These are phyloP conservation scores for Candida anglica DNA, from an alignment of 805 yeast genomes.

Conservation along the genomic window DNA sequence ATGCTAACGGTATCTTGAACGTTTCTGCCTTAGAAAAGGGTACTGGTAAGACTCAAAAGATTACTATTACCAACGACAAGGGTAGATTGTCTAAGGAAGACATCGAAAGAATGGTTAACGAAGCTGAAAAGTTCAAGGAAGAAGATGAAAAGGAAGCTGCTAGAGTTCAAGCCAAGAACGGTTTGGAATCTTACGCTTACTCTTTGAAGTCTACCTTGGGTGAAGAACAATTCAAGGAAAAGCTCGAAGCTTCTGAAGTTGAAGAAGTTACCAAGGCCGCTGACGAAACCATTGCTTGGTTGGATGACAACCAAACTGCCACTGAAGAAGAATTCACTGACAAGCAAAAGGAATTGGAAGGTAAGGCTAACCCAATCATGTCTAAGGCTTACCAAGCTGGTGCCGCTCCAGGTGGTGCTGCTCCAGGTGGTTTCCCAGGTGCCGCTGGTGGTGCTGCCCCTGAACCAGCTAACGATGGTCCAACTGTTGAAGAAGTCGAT, in stretches of 20 bases:
- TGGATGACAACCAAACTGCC: constrained; percentile 91
- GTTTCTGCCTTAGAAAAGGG: constrained; percentile 97
- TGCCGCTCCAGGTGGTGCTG: constrained; percentile 72
- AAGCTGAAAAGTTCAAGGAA: constrained; percentile 96
- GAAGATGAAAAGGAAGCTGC: constrained; percentile 94
- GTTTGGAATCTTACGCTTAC: constrained; percentile 92
- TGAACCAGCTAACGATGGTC: constrained; percentile 40
- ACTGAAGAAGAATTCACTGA: constrained; percentile 87
- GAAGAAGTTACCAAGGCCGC: constrained; percentile 73
- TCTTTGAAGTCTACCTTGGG: constrained; percentile 79
- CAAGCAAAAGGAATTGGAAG: constrained; percentile 94
- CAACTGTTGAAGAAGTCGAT: constrained; percentile 54
- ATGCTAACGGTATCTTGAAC: constrained; percentile 95
- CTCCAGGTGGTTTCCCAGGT: constrained; percentile 61
- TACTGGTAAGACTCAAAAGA: constrained; percentile 96
- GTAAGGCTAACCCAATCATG: constrained; percentile 93
- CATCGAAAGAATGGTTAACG: constrained; percentile 95
- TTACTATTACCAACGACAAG: constrained; percentile 97
- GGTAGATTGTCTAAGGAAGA: constrained; percentile 98
- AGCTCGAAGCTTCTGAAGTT: constrained; percentile 57
- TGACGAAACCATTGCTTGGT: constrained; percentile 85
- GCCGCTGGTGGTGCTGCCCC: constrained; percentile 42
- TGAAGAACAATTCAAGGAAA: constrained; percentile 37
- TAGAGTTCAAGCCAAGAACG: constrained; percentile 92
- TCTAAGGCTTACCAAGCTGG: constrained; percentile 95